phyloP scores from a whole-genome alignment of 768 basidiomycete species.

The Lyophyllum semitale region DNA sequence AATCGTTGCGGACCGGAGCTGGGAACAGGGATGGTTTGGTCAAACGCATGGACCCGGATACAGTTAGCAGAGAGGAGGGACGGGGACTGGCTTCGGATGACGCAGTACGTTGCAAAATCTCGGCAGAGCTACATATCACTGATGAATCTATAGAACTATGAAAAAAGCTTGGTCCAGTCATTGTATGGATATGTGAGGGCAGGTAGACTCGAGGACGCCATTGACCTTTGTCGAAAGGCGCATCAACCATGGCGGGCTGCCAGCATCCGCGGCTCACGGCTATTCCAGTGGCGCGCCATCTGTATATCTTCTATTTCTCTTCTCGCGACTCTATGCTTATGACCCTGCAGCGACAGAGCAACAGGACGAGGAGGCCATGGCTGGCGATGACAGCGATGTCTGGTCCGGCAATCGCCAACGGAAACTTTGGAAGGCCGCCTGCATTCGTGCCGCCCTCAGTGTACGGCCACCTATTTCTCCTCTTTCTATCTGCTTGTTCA shows the following conservation, averaged over 20 bases:
- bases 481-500: background rate
- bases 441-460: slow-evolving; percentile 74
- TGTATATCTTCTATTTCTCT: slow-evolving; percentile 41
- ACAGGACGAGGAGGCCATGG: slow-evolving; percentile 49
- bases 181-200: slow-evolving; percentile 83
- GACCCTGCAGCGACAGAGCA: slow-evolving; percentile 32
- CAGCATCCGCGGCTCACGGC: slow-evolving; percentile 77
- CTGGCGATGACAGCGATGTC: slow-evolving; percentile 50
- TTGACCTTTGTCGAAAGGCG: slow-evolving; percentile 77
- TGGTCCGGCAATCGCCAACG: slow-evolving; percentile 75
- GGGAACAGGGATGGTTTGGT: slow-evolving; percentile 51
- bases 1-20: slow-evolving; percentile 54
- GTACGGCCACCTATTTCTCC: slow-evolving; percentile 43
- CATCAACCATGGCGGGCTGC: slow-evolving; percentile 94
- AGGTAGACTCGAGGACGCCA: slow-evolving; percentile 82
- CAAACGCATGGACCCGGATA: slow-evolving; percentile 81
- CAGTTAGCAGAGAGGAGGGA: slow-evolving; percentile 53
- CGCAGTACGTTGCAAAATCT: slow-evolving; percentile 49
- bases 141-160: slow-evolving; percentile 59
- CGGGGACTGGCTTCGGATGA: slow-evolving; percentile 73
- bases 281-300: slow-evolving; percentile 77
- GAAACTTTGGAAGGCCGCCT: slow-evolving; percentile 83
- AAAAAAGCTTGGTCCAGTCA: slow-evolving; percentile 74
- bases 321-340: background rate
- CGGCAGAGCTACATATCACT: background rate